phyloP scores from a whole-genome alignment of 805 yeast species.

The Spathaspora passalidarum region DNA sequence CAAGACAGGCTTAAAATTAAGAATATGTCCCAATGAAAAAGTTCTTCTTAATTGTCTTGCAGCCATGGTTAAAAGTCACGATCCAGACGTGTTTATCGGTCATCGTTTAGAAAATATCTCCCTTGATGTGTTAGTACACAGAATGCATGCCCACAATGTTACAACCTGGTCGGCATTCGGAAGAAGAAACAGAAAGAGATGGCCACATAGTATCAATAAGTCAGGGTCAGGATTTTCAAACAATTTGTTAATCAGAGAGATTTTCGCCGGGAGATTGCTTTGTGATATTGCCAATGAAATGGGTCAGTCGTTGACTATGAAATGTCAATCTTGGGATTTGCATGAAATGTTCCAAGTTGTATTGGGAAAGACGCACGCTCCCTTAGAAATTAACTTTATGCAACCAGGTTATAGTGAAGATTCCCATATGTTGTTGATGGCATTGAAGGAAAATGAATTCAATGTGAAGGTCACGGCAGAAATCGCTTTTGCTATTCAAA shows the following conservation, averaged over 20 bases:
- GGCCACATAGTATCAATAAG: conserved; percentile 74
- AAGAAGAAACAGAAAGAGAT: conserved; percentile 67
- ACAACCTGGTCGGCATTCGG: conserved; percentile 81
- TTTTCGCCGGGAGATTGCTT: conserved; percentile 79
- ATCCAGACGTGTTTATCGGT: conserved; percentile 90
- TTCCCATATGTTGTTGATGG: conserved; percentile 63
- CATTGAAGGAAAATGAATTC: conserved; percentile 62
- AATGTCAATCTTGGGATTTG: conserved; percentile 93
- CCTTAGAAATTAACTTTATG: conserved; percentile 72
- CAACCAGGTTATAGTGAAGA: conserved; percentile 65
- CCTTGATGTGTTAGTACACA: conserved; percentile 73
- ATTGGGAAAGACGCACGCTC: conserved; percentile 57
- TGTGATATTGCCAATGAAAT: conserved; percentile 93
- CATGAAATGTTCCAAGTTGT: conserved; percentile 86
- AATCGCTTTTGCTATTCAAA: conserved; percentile 78
- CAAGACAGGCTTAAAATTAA: conserved; percentile 49
- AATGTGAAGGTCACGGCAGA: conserved; percentile 72
- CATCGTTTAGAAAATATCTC: conserved; percentile 80
- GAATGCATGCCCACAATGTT: conserved; percentile 74
- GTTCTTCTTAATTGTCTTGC: conserved; percentile 71
- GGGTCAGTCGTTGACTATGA: conserved; percentile 88
- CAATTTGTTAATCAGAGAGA: conserved; percentile 59
- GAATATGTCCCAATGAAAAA: conserved; percentile 69
- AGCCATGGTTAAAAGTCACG: conserved; percentile 65
- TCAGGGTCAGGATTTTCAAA: conserved; percentile 43